These are phyloP conservation scores for Nidularia pulvinata DNA, from an alignment of 768 basidiomycete genomes.

Conservation along the genomic window DNA sequence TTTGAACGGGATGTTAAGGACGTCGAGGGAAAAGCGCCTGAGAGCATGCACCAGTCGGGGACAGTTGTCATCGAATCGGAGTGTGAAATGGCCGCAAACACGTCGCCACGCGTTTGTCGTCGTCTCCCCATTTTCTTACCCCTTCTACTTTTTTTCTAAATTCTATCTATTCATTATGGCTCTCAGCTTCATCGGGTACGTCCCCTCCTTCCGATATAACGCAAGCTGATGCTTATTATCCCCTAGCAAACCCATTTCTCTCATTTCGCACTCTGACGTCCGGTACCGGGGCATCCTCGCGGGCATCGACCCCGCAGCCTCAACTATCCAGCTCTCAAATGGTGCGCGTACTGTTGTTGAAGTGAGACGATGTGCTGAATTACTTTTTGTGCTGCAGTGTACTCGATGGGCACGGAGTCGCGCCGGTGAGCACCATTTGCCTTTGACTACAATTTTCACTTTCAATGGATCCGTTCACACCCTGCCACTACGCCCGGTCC, in stretches of 20 bases:
- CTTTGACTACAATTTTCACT: no score
- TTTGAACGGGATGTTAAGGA: no score
- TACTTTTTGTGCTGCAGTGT: constrained; percentile 44
- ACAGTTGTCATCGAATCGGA: no score
- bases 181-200: constrained; percentile 75
- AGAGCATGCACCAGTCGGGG: no score
- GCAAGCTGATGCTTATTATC: not conserved
- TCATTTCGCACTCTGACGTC: constrained; percentile 90
- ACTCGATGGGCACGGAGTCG: constrained; percentile 87
- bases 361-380: not conserved
- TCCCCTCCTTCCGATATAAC: not conserved
- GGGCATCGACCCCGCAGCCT: constrained; percentile 82
- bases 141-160: not conserved
- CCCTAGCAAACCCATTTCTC: constrained; percentile 80
- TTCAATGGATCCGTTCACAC: no score
- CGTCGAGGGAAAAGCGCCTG: no score
- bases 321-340: constrained; percentile 88
- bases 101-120: no score
- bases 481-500: no score
- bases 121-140: no score
- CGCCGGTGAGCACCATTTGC: constrained; percentile 55
- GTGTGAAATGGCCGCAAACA: no score
- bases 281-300: constrained; percentile 88
- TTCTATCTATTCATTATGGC: constrained; percentile 45
- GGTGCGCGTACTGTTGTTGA: constrained; percentile 38